Evolutionary conservation across 148 eudicot genomes (phyloP).

Genomic region (Vaccinium darrowii): DNA sequence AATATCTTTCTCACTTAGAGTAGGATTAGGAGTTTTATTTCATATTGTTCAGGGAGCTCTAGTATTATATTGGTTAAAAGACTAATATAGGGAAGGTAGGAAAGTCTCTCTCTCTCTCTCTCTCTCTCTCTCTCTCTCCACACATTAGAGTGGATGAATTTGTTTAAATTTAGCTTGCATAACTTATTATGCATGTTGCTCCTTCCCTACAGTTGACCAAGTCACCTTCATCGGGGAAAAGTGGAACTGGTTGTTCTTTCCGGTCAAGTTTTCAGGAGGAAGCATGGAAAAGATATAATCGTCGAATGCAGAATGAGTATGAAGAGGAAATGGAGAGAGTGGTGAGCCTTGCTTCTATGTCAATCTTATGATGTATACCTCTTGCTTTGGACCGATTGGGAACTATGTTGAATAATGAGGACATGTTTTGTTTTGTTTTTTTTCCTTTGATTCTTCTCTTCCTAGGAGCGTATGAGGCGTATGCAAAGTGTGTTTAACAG

Average conservation of each 20-base stretch:
- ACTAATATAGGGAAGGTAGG: neutral
- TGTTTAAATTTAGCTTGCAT: conserved; percentile 1
- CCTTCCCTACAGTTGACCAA: conserved; percentile 47
- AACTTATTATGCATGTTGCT: conserved; percentile 20
- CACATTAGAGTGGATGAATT: neutral
- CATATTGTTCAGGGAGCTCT: neutral
- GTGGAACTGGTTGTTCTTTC: conserved; percentile 55
- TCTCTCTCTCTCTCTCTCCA: neutral
- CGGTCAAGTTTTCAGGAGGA: conserved; percentile 79
- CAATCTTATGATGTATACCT: neutral
- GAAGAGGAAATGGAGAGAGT: conserved; percentile 99
- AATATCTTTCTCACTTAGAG: neutral
- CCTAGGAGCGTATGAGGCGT: conserved; percentile 90
- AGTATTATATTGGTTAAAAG: neutral
- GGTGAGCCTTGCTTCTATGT: conserved; percentile 38
- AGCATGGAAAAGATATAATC: conserved; percentile 79
- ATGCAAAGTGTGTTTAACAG: conserved; percentile 98
- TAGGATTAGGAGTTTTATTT: neutral
- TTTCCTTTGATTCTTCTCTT: conserved; percentile 10
- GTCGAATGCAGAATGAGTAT: conserved; percentile 86
- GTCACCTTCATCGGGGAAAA: conserved; percentile 58
- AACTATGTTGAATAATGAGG: neutral
- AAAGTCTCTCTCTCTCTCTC: neutral
- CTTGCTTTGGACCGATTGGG: neutral
- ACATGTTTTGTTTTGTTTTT: neutral